These are phyloP conservation scores for Gracilaria gracilis DNA, from an alignment of 23 red algal species.

Conservation along the genomic window DNA sequence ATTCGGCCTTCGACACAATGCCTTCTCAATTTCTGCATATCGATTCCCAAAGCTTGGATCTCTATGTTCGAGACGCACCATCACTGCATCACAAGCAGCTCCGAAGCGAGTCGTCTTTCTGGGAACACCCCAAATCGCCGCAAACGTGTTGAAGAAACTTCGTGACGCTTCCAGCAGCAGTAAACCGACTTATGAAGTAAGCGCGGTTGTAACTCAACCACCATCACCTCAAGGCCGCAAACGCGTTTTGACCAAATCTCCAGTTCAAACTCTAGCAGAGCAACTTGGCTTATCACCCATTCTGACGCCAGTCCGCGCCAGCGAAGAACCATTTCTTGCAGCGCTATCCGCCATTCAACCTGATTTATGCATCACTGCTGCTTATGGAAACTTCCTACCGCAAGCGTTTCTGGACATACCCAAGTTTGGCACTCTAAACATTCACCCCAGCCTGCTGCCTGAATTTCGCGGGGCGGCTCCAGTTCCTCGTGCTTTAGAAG, in stretches of 20 bases:
- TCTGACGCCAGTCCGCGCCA: slow-evolving; percentile 65
- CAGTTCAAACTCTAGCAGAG: slow-evolving; percentile 70
- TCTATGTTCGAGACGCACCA: neutral
- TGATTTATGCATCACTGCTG: slow-evolving; percentile 90
- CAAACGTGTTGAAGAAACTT: slow-evolving; percentile 54
- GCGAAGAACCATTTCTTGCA: slow-evolving; percentile 72
- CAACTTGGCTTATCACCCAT: slow-evolving; percentile 73
- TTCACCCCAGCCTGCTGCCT: slow-evolving; percentile 94
- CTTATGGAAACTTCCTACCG: slow-evolving; percentile 94
- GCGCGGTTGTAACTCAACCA: slow-evolving; percentile 89
- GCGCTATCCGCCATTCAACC: slow-evolving; percentile 47
- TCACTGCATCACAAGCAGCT: neutral
- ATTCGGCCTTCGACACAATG: slow-evolving; percentile 12
- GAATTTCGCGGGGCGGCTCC: slow-evolving; percentile 95
- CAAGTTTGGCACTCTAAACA: slow-evolving; percentile 92
- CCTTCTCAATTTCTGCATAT: neutral
- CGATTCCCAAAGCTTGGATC: neutral
- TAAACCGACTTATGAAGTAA: slow-evolving; percentile 44
- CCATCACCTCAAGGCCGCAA: slow-evolving; percentile 56
- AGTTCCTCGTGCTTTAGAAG: slow-evolving; percentile 87
- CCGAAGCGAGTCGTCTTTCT: slow-evolving; percentile 81
- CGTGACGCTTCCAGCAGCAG: slow-evolving; percentile 5
- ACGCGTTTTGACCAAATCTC: slow-evolving; percentile 71
- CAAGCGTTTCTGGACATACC: slow-evolving; percentile 85
- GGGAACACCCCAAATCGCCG: slow-evolving; percentile 81